Evolutionary conservation across 805 yeast genomes (phyloP).

Genomic region (Hyphopichia homilentoma): DNA sequence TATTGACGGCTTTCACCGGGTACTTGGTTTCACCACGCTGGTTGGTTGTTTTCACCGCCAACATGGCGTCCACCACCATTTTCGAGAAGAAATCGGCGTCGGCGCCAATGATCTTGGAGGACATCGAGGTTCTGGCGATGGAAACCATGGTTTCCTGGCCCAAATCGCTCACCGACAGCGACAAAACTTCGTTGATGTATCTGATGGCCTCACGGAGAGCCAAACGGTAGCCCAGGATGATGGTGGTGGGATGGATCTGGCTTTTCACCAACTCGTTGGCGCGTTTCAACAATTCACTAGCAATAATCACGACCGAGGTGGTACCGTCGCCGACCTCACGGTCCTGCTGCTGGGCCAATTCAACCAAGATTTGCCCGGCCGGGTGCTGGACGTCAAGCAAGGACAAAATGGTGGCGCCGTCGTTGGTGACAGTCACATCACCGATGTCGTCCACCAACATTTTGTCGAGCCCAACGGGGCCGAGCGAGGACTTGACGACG

Average conservation of each 20-base stretch:
- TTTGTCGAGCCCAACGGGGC: slow-evolving; percentile 98
- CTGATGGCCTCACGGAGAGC: slow-evolving; percentile 89
- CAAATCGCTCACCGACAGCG: slow-evolving; percentile 71
- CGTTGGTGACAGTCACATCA: slow-evolving; percentile 97
- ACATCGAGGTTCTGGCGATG: slow-evolving; percentile 96
- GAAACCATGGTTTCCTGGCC: slow-evolving; percentile 83
- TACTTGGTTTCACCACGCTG: slow-evolving; percentile 84
- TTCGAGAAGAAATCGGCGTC: slow-evolving; percentile 87
- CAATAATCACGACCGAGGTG: slow-evolving; percentile 94
- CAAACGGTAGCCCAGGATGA: slow-evolving; percentile 92
- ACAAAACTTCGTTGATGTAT: slow-evolving; percentile 79
- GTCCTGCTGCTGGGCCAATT: slow-evolving; percentile 97
- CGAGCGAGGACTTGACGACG: slow-evolving; percentile 85
- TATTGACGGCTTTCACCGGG: slow-evolving; percentile 96
- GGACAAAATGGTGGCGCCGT: slow-evolving; percentile 94
- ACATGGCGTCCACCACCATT: slow-evolving; percentile 92
- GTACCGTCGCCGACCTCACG: slow-evolving; percentile 99
- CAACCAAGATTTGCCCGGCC: slow-evolving; percentile 95
- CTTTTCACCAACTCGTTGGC: slow-evolving; percentile 92
- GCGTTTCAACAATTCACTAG: slow-evolving; percentile 84
- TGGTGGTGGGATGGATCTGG: slow-evolving; percentile 96
- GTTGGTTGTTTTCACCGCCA: slow-evolving; percentile 89
- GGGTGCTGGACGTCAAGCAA: slow-evolving; percentile 97
- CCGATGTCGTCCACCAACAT: slow-evolving; percentile 99
- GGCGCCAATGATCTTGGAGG: slow-evolving; percentile 91